Conservation (phyloP, 495 filamentous ascomycete species). For the Aspergillus campestris region DNA sequence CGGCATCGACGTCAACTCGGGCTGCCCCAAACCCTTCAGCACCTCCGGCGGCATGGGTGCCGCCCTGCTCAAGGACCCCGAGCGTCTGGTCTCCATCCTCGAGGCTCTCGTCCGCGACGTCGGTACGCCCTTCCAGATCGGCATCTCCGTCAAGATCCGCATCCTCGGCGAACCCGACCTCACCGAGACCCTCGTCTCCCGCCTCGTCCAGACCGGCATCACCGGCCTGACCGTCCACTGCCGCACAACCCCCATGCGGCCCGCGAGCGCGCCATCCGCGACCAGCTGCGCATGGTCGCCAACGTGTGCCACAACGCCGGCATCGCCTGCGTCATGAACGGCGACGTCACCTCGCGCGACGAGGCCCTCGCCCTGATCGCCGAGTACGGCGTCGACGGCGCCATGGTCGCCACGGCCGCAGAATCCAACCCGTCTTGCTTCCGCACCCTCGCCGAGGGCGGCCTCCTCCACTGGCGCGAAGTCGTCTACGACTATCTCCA, state of each 20-base stretch:
- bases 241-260: constrained; percentile 91
- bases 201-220: constrained; percentile 76
- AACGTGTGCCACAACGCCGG: constrained; percentile 69
- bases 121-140: constrained; percentile 65
- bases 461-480: constrained; percentile 60
- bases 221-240: constrained; percentile 90
- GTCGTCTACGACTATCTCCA: constrained; percentile 67
- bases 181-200: constrained; percentile 66
- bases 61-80: constrained; percentile 73
- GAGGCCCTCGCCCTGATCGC: constrained; percentile 57
- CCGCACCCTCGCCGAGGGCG: constrained; percentile 53
- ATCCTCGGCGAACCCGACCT: constrained; percentile 65
- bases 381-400: constrained; percentile 80
- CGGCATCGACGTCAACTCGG: constrained; percentile 94
- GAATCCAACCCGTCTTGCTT: constrained; percentile 87
- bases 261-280: constrained; percentile 74
- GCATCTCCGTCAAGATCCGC: constrained; percentile 92
- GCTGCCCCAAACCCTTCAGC: constrained; percentile 94
- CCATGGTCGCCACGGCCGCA: constrained; percentile 91
- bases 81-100: constrained; percentile 72
- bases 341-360: constrained; percentile 68
- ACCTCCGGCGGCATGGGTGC: constrained; percentile 92
- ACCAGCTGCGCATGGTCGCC: constrained; percentile 73
- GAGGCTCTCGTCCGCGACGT: constrained; percentile 73
- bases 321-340: constrained; percentile 90